Conservation (phyloP, 805 yeast genomes). For the Debaryomyces prosopidis region DNA sequence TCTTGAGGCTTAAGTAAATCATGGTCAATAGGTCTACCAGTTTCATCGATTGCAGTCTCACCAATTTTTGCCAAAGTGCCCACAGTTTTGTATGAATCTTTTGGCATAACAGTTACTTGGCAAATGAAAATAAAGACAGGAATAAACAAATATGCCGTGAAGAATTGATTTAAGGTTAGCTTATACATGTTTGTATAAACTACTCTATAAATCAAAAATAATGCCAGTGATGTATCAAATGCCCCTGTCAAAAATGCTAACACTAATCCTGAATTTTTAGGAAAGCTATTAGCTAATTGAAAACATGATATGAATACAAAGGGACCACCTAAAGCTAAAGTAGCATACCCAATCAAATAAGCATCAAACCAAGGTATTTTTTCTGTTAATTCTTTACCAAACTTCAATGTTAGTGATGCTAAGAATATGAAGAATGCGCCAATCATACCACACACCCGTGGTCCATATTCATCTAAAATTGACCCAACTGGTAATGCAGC, state of each 20-base stretch:
- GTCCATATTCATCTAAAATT: slow-evolving; percentile 77
- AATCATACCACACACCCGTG: slow-evolving; percentile 71
- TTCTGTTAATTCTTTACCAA: slow-evolving; percentile 29
- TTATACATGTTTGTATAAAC: slow-evolving; percentile 48
- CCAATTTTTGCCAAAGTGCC: slow-evolving; percentile 67
- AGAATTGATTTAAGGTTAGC: slow-evolving; percentile 58
- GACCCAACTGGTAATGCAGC: slow-evolving; percentile 82
- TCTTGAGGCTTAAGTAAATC: slow-evolving; percentile 42
- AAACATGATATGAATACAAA: slow-evolving; percentile 88
- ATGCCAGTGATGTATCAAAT: slow-evolving; percentile 88
- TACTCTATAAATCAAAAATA: slow-evolving; percentile 73
- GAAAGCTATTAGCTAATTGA: slow-evolving; percentile 84
- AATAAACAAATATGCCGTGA: slow-evolving; percentile 64
- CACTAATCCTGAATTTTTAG: slow-evolving; percentile 75
- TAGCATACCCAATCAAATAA: slow-evolving; percentile 70
- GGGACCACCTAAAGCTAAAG: slow-evolving; percentile 89
- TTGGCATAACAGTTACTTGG: slow-evolving; percentile 81
- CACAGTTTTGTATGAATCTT: slow-evolving; percentile 67
- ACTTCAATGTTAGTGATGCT: slow-evolving; percentile 53
- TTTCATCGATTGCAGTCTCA: slow-evolving; percentile 73
- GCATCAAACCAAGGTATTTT: slow-evolving; percentile 47
- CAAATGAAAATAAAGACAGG: slow-evolving; percentile 77
- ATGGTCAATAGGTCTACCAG: slow-evolving; percentile 56
- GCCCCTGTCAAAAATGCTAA: slow-evolving; percentile 90
- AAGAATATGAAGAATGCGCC: slow-evolving; percentile 62